A percentile compares a stretch with the other conserved stretches of the same genome.
phyloP scores from a whole-genome alignment of 2,329 filamentous ascomycete species.

The Alternaria ethzedia region DNA sequence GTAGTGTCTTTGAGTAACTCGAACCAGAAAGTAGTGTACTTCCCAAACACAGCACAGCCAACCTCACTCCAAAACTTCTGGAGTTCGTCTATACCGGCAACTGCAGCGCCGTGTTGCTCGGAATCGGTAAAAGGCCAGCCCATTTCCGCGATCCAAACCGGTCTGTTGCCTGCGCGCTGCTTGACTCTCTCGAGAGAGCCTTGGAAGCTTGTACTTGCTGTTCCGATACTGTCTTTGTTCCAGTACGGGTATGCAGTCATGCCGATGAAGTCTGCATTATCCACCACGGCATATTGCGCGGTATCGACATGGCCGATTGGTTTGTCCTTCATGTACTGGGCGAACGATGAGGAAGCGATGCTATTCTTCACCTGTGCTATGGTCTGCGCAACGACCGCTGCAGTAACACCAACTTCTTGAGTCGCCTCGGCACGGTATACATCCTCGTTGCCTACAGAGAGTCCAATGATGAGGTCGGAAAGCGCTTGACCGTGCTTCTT shows the following conservation, averaged over 20 bases:
- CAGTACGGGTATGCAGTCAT: slow-evolving; percentile 46
- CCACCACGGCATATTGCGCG: slow-evolving; percentile 28
- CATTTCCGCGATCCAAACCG: slow-evolving; percentile 46
- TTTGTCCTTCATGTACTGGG: slow-evolving; percentile 47
- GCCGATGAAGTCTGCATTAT: slow-evolving; percentile 42
- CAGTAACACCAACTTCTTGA: slow-evolving; percentile 67
- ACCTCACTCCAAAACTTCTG: slow-evolving; percentile 41
- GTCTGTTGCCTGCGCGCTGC: slow-evolving; percentile 24
- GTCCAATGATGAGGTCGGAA: slow-evolving; percentile 50
- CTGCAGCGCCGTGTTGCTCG: slow-evolving; percentile 10
- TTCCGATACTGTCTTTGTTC: slow-evolving; percentile 37
- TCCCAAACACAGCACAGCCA: slow-evolving; percentile 38
- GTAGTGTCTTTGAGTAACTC: slow-evolving; percentile 33
- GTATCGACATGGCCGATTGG: slow-evolving; percentile 51
- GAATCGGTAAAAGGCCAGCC: slow-evolving; percentile 38
- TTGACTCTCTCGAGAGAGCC: slow-evolving; percentile 27
- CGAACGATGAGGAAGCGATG: slow-evolving; percentile 66
- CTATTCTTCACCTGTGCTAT: slow-evolving; percentile 37
- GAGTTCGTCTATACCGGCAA: slow-evolving; percentile 27
- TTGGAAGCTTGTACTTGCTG: slow-evolving; percentile 47
- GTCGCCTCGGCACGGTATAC: slow-evolving; percentile 64
- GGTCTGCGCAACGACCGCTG: slow-evolving; percentile 67
- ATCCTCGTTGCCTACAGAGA: slow-evolving; percentile 47
- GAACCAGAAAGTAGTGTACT: slow-evolving; percentile 44
- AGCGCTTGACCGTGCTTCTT: slow-evolving; percentile 56